These are phyloP conservation scores for Xylaria sp. DNA, from an alignment of 2,329 filamentous ascomycete species.

Conservation along the genomic window DNA sequence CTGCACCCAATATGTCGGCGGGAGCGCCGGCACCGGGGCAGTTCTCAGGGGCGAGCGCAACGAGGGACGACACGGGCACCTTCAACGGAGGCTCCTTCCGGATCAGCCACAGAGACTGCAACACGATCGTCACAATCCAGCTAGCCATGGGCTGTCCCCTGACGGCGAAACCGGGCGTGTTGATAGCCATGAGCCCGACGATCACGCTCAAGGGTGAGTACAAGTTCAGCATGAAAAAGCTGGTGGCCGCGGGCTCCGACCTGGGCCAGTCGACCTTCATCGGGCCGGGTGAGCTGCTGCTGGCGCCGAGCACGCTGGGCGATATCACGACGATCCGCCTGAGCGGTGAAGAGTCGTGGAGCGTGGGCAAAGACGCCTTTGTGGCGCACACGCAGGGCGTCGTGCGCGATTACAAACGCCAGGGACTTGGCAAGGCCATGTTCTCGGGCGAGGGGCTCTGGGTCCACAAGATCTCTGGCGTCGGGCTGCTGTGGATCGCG, in stretches of 20 bases:
- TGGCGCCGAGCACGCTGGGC: conserved; percentile 80
- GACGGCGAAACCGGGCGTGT: conserved; percentile 78
- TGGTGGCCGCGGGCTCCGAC: conserved; percentile 81
- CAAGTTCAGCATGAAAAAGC: conserved; percentile 90
- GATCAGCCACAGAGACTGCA: conserved; percentile 89
- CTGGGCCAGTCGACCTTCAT: conserved; percentile 80
- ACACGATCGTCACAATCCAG: conserved; percentile 87
- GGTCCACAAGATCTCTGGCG: conserved; percentile 83
- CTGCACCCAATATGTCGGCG: conserved; percentile 43
- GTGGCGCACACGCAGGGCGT: conserved; percentile 87
- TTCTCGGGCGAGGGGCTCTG: conserved; percentile 94
- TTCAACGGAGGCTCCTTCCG: conserved; percentile 97
- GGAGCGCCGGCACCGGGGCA: conserved; percentile 54
- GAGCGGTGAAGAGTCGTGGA: conserved; percentile 76
- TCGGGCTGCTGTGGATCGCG: conserved; percentile 84
- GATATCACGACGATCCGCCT: conserved; percentile 84
- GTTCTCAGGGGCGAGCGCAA: conserved; percentile 68
- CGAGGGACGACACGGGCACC: conserved; percentile 85
- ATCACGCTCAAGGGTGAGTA: conserved; percentile 81
- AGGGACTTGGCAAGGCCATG: conserved; percentile 86
- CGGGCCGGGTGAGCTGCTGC: conserved; percentile 86
- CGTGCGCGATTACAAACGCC: conserved; percentile 83
- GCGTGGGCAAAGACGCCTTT: conserved; percentile 84
- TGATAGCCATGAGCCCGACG: conserved; percentile 94
- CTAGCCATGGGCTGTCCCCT: conserved; percentile 88